Conservation (phyloP, 2,329 filamentous ascomycete species). For the Magnaporthales sp. region DNA sequence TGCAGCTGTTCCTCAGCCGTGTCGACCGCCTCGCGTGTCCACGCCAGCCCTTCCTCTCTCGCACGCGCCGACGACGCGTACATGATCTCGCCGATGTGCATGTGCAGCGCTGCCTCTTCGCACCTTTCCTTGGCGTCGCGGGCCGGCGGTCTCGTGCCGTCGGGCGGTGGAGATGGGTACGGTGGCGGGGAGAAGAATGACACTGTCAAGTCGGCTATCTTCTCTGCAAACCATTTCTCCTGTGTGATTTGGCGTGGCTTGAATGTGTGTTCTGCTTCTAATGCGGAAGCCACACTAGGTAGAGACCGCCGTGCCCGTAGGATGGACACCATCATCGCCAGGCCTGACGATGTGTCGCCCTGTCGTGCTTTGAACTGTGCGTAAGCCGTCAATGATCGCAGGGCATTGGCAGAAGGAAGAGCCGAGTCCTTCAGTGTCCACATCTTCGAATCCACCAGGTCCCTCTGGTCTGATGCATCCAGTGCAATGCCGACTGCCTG, state of each 20-base stretch:
- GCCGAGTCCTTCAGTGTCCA: conserved; percentile 51
- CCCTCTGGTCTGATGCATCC: conserved; percentile 9
- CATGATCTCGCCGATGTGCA: conserved; percentile 90
- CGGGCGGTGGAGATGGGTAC: conserved; percentile 63
- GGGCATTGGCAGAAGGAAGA: conserved; percentile 60
- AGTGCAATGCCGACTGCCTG: conserved; percentile 71
- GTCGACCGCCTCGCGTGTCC: conserved; percentile 84
- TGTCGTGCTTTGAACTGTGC: conserved; percentile 68
- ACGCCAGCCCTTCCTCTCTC: conserved; percentile 66
- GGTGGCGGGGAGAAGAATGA: conserved; percentile 33
- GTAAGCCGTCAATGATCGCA: conserved; percentile 66
- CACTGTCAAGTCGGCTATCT: neutral
- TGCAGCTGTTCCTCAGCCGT: conserved; percentile 63
- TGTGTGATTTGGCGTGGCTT: neutral
- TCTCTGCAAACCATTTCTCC: conserved; percentile 5
- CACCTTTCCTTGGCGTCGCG: conserved; percentile 61
- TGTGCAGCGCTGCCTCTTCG: conserved; percentile 76
- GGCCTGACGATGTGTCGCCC: conserved; percentile 57
- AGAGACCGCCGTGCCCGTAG: conserved; percentile 67
- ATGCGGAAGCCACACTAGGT: conserved; percentile 16
- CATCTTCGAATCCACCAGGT: conserved; percentile 28
- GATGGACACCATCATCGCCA: conserved; percentile 79
- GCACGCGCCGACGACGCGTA: conserved; percentile 53
- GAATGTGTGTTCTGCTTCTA: neutral
- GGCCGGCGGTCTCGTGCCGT: conserved; percentile 59